These are phyloP conservation scores for Skeletonema grethae DNA, from an alignment of 108 stramenopile species.

Conservation along the genomic window DNA sequence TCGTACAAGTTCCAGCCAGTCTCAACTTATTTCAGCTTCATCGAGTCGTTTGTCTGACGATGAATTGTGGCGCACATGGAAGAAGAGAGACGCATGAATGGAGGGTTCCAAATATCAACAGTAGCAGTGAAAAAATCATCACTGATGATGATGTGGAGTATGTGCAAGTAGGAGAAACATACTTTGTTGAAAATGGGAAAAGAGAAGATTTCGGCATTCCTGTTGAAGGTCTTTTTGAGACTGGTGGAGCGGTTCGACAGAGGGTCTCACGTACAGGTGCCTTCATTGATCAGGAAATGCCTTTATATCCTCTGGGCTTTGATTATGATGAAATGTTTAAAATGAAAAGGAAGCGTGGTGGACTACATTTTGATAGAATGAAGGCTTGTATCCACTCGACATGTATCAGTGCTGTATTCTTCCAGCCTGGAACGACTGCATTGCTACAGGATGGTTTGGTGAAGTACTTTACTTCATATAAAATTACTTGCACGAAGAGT, in stretches of 20 bases:
- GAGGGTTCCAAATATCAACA: neutral
- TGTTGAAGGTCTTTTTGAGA: neutral
- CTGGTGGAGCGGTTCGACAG: neutral
- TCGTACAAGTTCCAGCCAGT: neutral
- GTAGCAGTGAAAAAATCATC: neutral
- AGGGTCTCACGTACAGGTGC: slow-evolving; percentile 4
- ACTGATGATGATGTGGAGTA: neutral
- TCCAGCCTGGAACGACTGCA: neutral
- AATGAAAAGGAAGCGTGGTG: neutral
- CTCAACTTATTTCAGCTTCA: slow-evolving; percentile 1
- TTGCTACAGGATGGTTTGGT: neutral
- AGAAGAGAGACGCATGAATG: neutral
- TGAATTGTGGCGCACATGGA: neutral
- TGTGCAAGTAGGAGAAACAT: slow-evolving; percentile 2
- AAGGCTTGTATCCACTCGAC: slow-evolving; percentile 2
- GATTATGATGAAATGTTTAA: neutral
- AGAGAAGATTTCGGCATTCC: neutral
- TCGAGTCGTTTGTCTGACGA: neutral
- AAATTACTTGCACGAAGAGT: neutral
- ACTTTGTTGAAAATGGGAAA: slow-evolving; percentile 1
- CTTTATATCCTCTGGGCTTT: neutral
- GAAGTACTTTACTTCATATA: neutral
- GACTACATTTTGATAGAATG: neutral
- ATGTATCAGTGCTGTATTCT: neutral
- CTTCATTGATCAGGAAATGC: neutral